These are phyloP conservation scores for Phytophthora pini DNA, from an alignment of 352 stramenopile genomes.

Conservation along the genomic window DNA sequence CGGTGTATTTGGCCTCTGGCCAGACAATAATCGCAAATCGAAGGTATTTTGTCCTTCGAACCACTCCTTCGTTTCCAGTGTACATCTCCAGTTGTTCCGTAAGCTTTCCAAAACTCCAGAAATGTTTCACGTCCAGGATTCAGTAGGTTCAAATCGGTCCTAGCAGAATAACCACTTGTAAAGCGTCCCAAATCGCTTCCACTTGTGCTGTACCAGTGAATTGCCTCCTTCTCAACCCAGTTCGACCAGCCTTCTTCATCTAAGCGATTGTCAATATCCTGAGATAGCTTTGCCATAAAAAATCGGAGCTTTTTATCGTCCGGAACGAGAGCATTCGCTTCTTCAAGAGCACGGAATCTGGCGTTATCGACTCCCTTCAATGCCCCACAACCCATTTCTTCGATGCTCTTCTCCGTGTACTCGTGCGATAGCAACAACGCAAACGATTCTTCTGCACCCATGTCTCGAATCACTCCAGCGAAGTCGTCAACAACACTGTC, in stretches of 20 bases:
- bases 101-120: slow-evolving; percentile 11
- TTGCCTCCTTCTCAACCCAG: background rate
- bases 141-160: slow-evolving; percentile 3
- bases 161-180: background rate
- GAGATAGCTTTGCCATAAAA: slow-evolving; percentile 8
- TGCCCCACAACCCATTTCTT: slow-evolving; percentile 6
- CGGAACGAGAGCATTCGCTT: slow-evolving; percentile 16
- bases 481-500: slow-evolving; percentile 12
- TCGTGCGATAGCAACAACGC: slow-evolving; percentile 23
- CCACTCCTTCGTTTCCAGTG: slow-evolving; percentile 11
- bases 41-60: slow-evolving; percentile 8
- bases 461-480: slow-evolving; percentile 1
- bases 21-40: slow-evolving; percentile 28
- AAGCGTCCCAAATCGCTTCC: background rate
- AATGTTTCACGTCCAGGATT: slow-evolving; percentile 18
- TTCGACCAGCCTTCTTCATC: slow-evolving; percentile 1
- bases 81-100: slow-evolving; percentile 12
- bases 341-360: slow-evolving; percentile 12
- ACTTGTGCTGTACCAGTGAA: background rate
- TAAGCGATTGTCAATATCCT: slow-evolving; percentile 6
- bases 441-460: slow-evolving; percentile 12
- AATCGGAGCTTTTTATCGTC: background rate
- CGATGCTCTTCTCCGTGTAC: slow-evolving; percentile 16
- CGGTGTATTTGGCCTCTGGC: background rate
- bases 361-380: slow-evolving; percentile 20